These are phyloP conservation scores for Berberis vulgaris DNA, from an alignment of 164 flowering plant species.

Conservation along the genomic window DNA sequence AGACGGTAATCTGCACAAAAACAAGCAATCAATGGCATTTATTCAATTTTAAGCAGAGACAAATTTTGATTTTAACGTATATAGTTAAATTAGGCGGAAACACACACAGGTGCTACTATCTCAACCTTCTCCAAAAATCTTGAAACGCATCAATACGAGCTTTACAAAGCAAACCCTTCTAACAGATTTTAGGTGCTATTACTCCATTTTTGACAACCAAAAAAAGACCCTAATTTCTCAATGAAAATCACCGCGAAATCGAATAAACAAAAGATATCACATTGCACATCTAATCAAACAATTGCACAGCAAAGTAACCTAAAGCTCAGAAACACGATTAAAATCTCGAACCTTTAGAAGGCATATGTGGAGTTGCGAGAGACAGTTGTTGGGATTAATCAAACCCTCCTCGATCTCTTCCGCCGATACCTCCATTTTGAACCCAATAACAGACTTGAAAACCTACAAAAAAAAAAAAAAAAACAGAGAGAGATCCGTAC, in stretches of 20 bases:
- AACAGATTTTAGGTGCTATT: too few species aligned
- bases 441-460: slow-evolving; percentile 49
- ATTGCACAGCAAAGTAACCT: background rate
- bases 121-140: too few species aligned
- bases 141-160: too few species aligned
- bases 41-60: too few species aligned
- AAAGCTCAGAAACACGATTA: background rate
- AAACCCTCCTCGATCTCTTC: slow-evolving; percentile 77
- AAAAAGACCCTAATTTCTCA: background rate
- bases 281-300: background rate
- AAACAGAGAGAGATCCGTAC: background rate
- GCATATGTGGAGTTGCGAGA: slow-evolving; percentile 49
- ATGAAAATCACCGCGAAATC: background rate
- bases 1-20: too few species aligned
- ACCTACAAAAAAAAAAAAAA: slow-evolving; percentile 32
- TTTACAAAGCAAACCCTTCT: too few species aligned
- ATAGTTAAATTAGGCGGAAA: too few species aligned
- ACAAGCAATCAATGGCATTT: too few species aligned
- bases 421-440: slow-evolving; percentile 52
- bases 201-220: too few species aligned
- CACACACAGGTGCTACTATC: too few species aligned
- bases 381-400: slow-evolving; percentile 35
- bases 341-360: slow-evolving; percentile 47
- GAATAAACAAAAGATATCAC: background rate
- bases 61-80: too few species aligned